Evolutionary conservation across 192 early-diverging fungal species (phyloP), one percentile per base, ranked within the genome.

Genomic region (Entomortierella parvispora): DNA sequence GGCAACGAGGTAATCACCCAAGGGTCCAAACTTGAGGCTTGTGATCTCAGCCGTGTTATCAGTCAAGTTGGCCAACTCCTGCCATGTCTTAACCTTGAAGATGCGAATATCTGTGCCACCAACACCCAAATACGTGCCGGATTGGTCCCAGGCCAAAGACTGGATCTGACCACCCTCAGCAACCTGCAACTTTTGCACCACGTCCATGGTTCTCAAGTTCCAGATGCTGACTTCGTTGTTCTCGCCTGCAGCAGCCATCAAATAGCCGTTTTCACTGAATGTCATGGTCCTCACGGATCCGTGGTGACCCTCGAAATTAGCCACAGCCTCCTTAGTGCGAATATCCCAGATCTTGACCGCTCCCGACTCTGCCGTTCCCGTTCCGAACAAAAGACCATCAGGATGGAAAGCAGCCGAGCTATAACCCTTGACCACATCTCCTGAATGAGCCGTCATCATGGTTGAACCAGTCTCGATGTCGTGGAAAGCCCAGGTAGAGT

Each of bases 181-280:
- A 55, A 94, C 61, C 52, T 86, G 83, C 32, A 95, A 76, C 33
- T 85, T 90, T 49, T 94, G 85, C 54, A 90, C 81, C 58, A 87
- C 83, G 48, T 84, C 84, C 42, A 96, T 84, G 46, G 96, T 99
- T 65, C 97, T 88, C 57, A 99, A 85, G 85, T 99, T 96, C 97
- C 97, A 99, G 52, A 97, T 75, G 55, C 90, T 90, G 6, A 96
- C 94, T 22, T 90, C 62, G n/a, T 87, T 81, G 42, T 88, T 88
- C 57, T 89, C 87, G 0, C 89, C 85, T 26, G 85, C 84, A 20
- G 96, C 91, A 14, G 93, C 95, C 68, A 99, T 87, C 68, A 93
- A 85, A 79, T 97, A 99, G 40, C 97, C 97, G 79, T 97, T 97
- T 61, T 97, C 96, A 50, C 91, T 91, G 70, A 99, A 97, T 15